Conservation (phyloP, 345 rosid species). For the Salix purpurea region DNA sequence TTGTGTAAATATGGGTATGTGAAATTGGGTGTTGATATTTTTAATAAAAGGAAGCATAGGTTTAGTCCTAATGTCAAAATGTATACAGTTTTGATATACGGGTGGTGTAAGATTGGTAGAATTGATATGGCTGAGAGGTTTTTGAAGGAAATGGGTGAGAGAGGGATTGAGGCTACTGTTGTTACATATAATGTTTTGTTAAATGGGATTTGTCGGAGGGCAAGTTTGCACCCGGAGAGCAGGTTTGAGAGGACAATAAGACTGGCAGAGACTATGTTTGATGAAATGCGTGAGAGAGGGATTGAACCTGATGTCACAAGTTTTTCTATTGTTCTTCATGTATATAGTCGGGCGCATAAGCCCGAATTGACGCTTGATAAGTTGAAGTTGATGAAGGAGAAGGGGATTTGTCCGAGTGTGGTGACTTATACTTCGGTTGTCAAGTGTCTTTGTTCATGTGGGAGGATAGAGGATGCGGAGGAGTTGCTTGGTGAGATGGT, state of each 20-base stretch:
- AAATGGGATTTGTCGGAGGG: slow-evolving; percentile 76
- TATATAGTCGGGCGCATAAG: slow-evolving; percentile 78
- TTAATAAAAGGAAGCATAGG: slow-evolving; percentile 44
- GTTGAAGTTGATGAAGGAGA: slow-evolving; percentile 61
- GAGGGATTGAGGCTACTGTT: slow-evolving; percentile 58
- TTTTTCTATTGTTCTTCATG: slow-evolving; percentile 70
- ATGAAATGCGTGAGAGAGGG: slow-evolving; percentile 71
- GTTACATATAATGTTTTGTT: slow-evolving; percentile 70
- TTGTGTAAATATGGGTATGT: slow-evolving; percentile 73
- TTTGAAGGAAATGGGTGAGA: slow-evolving; percentile 58
- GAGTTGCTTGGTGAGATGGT: slow-evolving; percentile 67
- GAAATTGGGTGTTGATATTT: slow-evolving; percentile 58
- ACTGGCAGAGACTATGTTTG: slow-evolving; percentile 69
- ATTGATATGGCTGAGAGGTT: slow-evolving; percentile 78
- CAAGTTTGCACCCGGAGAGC: slow-evolving; percentile 62
- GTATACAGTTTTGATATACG: slow-evolving; percentile 66
- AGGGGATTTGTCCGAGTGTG: slow-evolving; percentile 55
- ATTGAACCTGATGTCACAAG: slow-evolving; percentile 81
- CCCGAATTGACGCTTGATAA: slow-evolving; percentile 66
- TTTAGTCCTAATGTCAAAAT: slow-evolving; percentile 40
- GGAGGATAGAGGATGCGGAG: slow-evolving; percentile 62
- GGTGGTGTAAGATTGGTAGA: slow-evolving; percentile 71
- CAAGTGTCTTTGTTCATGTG: slow-evolving; percentile 81
- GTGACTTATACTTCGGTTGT: slow-evolving; percentile 68
- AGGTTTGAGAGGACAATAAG: slow-evolving; percentile 60